These are phyloP conservation scores for Brassica cretica DNA, from an alignment of 345 rosid species.

Conservation along the genomic window DNA sequence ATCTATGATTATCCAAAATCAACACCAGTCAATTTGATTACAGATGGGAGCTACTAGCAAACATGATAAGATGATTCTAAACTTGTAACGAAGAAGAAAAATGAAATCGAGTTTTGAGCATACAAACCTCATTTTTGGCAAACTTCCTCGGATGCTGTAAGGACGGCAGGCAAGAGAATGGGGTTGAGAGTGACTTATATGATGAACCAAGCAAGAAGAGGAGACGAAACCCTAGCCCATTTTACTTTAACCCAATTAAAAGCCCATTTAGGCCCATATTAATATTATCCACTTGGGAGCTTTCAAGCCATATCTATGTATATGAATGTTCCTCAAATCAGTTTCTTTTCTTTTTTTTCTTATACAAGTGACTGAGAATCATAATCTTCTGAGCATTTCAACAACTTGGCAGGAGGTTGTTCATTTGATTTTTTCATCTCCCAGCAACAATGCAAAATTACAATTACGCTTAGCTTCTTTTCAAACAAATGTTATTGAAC, in stretches of 20 bases:
- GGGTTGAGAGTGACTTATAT: background rate
- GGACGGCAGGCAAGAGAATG: background rate
- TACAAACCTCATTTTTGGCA: conserved; percentile 36
- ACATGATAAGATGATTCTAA: background rate
- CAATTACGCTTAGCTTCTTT: background rate
- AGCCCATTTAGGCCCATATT: conserved; percentile 10
- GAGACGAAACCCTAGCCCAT: conserved; percentile 12
- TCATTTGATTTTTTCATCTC: background rate
- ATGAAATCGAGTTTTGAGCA: background rate
- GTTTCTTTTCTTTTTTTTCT: background rate
- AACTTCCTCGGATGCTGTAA: background rate
- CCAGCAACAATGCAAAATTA: background rate
- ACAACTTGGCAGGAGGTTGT: background rate
- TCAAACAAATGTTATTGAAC: background rate
- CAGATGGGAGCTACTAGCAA: conserved; percentile 1
- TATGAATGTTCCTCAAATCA: background rate
- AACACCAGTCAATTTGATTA: background rate
- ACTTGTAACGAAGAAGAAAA: background rate
- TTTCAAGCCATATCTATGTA: background rate
- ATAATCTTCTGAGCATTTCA: background rate
- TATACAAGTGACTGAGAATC: background rate
- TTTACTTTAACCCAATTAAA: background rate
- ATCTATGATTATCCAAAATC: background rate
- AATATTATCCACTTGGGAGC: background rate
- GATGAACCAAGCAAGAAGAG: background rate